Conservation (phyloP, 768 basidiomycete species). For the Tricholoma hemisulphureum region DNA sequence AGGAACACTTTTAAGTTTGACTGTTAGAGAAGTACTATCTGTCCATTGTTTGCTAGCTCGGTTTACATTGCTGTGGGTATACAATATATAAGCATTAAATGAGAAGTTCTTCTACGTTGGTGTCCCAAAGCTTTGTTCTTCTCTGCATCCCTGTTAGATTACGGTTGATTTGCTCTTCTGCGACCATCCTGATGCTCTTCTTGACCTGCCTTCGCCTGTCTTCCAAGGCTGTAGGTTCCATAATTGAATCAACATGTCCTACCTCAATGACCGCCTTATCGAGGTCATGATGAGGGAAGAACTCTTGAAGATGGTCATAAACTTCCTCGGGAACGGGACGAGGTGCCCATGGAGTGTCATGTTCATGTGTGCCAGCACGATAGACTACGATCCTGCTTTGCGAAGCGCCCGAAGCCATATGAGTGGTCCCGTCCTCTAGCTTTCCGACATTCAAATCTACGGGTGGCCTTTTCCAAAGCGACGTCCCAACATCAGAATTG, state of each 20-base stretch:
- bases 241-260: slow-evolving; percentile 42
- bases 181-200: slow-evolving; percentile 84
- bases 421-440: neutral
- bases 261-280: slow-evolving; percentile 79
- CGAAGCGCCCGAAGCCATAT: slow-evolving; percentile 1
- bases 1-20: slow-evolving; percentile 30
- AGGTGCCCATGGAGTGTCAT: slow-evolving; percentile 29
- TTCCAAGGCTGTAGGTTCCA: slow-evolving; percentile 2
- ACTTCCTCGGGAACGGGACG: slow-evolving; percentile 79
- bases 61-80: slow-evolving; percentile 3
- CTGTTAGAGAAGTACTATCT: neutral
- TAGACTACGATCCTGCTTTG: slow-evolving; percentile 2
- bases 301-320: slow-evolving; percentile 74
- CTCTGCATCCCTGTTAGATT: slow-evolving; percentile 42
- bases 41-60: neutral
- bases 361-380: slow-evolving; percentile 5
- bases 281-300: slow-evolving; percentile 87
- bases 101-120: slow-evolving; percentile 41
- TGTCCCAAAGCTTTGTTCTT: slow-evolving; percentile 44
- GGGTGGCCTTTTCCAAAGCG: slow-evolving; percentile 34
- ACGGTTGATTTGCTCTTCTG: slow-evolving; percentile 64
- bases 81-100: slow-evolving; percentile 9
- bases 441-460: slow-evolving; percentile 13
- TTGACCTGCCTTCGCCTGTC: slow-evolving; percentile 11
- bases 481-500: slow-evolving; percentile 13